Conservation (phyloP, 169 alveolate species). For the Plasmodium relictum region DNA sequence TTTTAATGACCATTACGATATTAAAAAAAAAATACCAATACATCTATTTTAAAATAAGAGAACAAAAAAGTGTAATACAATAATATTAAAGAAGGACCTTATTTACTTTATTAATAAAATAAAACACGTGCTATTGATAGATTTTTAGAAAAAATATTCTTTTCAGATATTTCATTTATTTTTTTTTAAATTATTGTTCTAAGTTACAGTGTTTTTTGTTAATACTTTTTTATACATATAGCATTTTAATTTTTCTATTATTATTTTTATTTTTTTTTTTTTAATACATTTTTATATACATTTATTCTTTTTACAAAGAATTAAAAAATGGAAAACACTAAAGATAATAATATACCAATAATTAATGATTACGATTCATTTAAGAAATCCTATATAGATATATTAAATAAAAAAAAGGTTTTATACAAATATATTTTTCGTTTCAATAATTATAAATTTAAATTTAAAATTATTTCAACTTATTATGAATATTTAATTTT, state of each 20-base stretch:
- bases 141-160: too few relatives aligned
- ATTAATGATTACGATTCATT: conserved; percentile 24
- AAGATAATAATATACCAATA: conserved; percentile 13
- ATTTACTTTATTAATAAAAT: too few relatives aligned
- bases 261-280: not conserved
- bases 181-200: too few relatives aligned
- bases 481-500: conserved; percentile 71
- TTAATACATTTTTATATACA: not conserved
- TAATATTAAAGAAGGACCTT: too few relatives aligned
- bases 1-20: too few relatives aligned
- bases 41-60: too few relatives aligned
- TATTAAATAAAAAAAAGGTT: conserved; percentile 43
- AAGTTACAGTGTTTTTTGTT: too few relatives aligned
- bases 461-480: conserved; percentile 64
- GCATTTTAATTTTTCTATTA: not conserved
- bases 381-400: conserved; percentile 29
- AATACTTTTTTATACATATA: too few relatives aligned
- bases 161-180: too few relatives aligned
- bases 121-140: too few relatives aligned
- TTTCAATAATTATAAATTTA: conserved; percentile 59
- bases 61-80: too few relatives aligned
- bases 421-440: conserved; percentile 61
- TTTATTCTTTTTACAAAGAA: not conserved
- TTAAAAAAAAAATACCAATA: too few relatives aligned
- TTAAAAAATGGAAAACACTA: conserved; percentile 31